Conservation (phyloP, 257 asterid species). For the Petunia axillaris region DNA sequence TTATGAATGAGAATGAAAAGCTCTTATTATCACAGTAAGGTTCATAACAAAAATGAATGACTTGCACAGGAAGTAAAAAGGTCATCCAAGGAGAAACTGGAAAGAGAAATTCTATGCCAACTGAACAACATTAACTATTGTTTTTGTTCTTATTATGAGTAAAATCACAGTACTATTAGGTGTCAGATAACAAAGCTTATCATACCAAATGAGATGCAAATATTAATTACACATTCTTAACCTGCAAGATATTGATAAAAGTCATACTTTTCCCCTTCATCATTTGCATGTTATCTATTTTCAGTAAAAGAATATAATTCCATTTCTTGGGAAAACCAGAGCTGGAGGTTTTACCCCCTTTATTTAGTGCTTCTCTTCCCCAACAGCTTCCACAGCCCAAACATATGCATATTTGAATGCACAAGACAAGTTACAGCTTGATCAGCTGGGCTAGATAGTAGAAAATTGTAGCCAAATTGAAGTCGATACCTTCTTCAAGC, state of each 20-base stretch:
- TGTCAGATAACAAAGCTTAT: background rate
- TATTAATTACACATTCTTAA: no score
- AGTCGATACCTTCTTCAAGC: conserved; percentile 8
- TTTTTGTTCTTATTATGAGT: conserved; percentile 18
- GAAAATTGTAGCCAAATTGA: conserved; percentile 6
- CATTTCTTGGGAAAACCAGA: background rate
- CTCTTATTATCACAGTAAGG: background rate
- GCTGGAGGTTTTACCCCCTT: background rate
- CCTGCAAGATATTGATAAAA: no score
- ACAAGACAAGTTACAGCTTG: background rate
- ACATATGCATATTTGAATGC: background rate
- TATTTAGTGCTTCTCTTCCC: conserved; percentile 6
- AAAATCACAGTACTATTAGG: background rate
- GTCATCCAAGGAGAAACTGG: background rate
- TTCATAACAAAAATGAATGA: background rate
- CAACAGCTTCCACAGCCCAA: background rate
- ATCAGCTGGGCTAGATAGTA: background rate
- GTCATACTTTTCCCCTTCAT: no score
- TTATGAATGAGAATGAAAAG: background rate
- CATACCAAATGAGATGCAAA: no score
- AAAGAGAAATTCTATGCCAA: background rate
- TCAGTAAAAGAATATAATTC: background rate
- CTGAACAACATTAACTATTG: conserved; percentile 2
- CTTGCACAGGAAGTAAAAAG: background rate
- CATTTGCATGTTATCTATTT: background rate